Evolutionary conservation across 225 moss, liverwort and hornwort species (phyloP).

Genomic region (Bryoerythrophyllum caledonicum): DNA sequence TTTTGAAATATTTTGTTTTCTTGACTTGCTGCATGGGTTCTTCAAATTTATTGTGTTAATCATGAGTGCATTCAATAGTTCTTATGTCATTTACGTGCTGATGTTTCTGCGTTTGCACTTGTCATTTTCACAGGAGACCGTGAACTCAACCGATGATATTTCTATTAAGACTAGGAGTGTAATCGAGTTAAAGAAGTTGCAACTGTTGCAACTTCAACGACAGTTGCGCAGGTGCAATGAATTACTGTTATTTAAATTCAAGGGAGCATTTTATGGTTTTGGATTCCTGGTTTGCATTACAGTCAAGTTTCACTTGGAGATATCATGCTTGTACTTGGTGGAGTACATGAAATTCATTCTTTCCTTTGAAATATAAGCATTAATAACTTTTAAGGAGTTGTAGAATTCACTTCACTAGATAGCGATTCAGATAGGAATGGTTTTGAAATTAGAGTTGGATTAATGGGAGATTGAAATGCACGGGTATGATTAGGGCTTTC

Average conservation of each 20-base stretch:
- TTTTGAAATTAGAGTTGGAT: background rate
- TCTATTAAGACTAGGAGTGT: constrained; percentile 96
- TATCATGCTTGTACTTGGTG: background rate
- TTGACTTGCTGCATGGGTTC: background rate
- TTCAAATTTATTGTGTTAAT: constrained; percentile 3
- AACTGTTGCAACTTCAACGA: constrained; percentile 81
- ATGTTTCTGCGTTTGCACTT: constrained; percentile 15
- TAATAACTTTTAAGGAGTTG: background rate
- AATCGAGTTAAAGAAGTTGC: constrained; percentile 94
- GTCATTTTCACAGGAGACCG: constrained; percentile 63
- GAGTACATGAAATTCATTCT: background rate
- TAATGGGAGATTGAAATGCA: too few species aligned
- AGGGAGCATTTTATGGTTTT: background rate
- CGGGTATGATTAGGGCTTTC: background rate
- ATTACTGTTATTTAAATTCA: constrained; percentile 1
- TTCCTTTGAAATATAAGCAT: background rate
- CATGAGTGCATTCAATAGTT: background rate
- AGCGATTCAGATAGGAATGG: background rate
- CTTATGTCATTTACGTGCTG: background rate
- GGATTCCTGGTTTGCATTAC: background rate
- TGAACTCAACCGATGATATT: constrained; percentile 83
- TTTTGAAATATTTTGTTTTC: background rate
- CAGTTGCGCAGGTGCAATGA: constrained; percentile 75
- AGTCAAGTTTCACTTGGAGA: constrained; percentile 2
- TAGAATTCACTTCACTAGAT: background rate